These are phyloP conservation scores for Fraxinus cuspidata DNA, from an alignment of 257 asterid species.

Conservation along the genomic window DNA sequence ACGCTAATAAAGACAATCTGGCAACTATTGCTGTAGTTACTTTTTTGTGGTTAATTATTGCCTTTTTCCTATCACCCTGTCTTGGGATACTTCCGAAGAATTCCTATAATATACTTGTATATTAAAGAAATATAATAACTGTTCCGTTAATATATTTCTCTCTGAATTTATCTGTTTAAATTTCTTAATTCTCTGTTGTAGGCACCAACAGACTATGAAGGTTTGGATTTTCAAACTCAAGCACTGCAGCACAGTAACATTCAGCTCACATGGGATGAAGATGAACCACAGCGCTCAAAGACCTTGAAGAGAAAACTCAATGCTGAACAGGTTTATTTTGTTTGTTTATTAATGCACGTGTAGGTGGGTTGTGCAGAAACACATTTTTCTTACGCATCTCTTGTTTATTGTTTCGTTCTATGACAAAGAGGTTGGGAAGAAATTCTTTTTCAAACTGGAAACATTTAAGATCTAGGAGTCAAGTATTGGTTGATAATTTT, in stretches of 20 bases:
- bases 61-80: neutral
- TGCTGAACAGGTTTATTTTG: slow-evolving; percentile 65
- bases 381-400: neutral
- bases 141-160: neutral
- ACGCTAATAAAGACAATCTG: neutral
- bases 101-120: neutral
- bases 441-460: neutral
- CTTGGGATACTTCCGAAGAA: neutral
- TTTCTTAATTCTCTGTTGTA: slow-evolving; percentile 26
- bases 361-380: neutral
- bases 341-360: neutral
- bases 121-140: neutral
- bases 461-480: neutral
- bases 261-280: slow-evolving; percentile 92
- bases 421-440: neutral
- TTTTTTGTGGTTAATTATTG: neutral
- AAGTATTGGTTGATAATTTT: neutral
- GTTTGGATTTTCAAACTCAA: slow-evolving; percentile 76
- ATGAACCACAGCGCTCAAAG: slow-evolving; percentile 80
- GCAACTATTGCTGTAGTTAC: neutral
- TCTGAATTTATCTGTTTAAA: slow-evolving; percentile 13
- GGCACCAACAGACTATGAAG: slow-evolving; percentile 86
- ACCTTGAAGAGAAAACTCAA: slow-evolving; percentile 66
- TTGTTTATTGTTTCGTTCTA: slow-evolving; percentile 4
- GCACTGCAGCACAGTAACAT: slow-evolving; percentile 90